Base-by-base conservation (phyloP, 805 yeast genomes). In the Yarrowia porcina region DNA sequence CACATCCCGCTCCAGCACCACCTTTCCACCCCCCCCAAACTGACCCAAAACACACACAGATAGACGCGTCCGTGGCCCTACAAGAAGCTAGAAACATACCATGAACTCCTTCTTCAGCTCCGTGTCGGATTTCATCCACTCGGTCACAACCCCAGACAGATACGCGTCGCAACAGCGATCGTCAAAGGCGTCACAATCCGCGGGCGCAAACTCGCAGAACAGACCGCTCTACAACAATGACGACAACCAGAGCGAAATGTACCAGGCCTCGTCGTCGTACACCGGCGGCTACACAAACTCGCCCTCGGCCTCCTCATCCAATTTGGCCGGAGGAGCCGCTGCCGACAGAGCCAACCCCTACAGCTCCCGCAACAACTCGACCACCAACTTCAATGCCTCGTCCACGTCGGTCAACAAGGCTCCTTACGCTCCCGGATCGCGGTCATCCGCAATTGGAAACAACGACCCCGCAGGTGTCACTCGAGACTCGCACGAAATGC, bases 401-500 rank as follows among this genome's bases (percentile, higher is more conserved):
- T 60, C 67, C 25, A 60, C 70, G 18, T 66, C 69, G 36, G 45
- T 64, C 20, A 64, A 56, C 62, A 50, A 67, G 27, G 63, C 59
- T n/a, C 70, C 69, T 32, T 71, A 77, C 66, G 68, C 72, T 1
- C 77, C 73, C 32, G 76, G 75, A 25, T 65, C 70, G 65, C 72
- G 76, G 47, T 68, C 74, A 38, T 67, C 65, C 52, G 77, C 70
- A 68, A 64, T 73, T 15, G 71, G 71, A 28, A 71, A 73, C 64
- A 64, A 66, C 56, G 47, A 63, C 45, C 62, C 33, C 65, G 68
- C 63, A 69, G 68, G 63, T 63, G 66, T 62, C 66, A 66, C 35
- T 67, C 71, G 59, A n/a, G 78, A 81, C 66, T 68, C 76, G 67
- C 38, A 69, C 71, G 79, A 77, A 69, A 72, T 74, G 59, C 74